Evolutionary conservation across 1,284 basidiomycete species (phyloP), one percentile per base, ranked within the genome.

Genomic region (Gymnopus androsaceus): DNA sequence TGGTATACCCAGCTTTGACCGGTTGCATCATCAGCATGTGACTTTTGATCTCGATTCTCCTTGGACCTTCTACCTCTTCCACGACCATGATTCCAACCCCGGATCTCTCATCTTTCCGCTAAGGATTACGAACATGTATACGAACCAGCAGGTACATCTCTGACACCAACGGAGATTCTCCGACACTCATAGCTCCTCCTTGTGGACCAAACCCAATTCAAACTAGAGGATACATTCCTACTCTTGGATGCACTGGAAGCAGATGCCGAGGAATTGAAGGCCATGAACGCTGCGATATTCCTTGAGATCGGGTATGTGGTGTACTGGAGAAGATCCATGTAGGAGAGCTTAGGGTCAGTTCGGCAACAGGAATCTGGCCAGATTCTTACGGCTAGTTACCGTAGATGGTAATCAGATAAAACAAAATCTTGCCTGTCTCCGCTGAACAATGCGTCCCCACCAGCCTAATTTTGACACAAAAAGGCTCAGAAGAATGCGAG

Each of bases 181-280:
- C 30, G 45, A 59, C 53, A 72, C 58, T 33, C 42, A 40, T 28
- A 14, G 30, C 15, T 3, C 2, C 30, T 6, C 27, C 11, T 25
- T 17, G 9, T 8, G 2, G 4, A 6, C 28, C 9, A 51, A 23
- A 34, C 41, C 11, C 19, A 19, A 11, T 23, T 62, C 1, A 48
- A 47, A 45, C 15, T 12, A 31, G 97, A 99, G 79, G 97, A 99
- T 72, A 96, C 94, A 0, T 99, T 99, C 72, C 78, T 96, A 38
- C 82, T 99, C 4, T 80, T 99, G 14, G 97, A 99, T 68, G 94
- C 92, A 1, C 76, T 99, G 14, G 97, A 99, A 74, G 72, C 81
- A 46, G 94, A 97, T 61, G 82, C 80, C 1, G 74, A 82, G 1
- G 72, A 73, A 12, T 75, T 97, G 34, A 79, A 69, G 57, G 60